Percentiles rank a stretch among this genome's conserved stretches.
phyloP scores from a whole-genome alignment of 2,329 filamentous ascomycete species.

The Colletotrichum sp. region DNA sequence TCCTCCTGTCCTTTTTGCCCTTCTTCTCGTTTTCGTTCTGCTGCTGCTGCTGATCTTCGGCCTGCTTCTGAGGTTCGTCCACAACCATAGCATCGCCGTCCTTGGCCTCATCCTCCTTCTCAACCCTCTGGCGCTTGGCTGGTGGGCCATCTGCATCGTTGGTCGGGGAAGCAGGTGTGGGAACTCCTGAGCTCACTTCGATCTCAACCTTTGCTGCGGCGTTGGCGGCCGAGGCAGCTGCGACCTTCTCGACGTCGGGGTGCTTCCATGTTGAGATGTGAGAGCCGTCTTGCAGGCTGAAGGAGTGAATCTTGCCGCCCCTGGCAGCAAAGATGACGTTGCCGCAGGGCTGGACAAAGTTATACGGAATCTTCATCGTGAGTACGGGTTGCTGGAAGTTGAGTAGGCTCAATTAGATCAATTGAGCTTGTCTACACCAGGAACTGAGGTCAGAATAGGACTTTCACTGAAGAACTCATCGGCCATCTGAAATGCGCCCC shows the following conservation, averaged over 20 bases:
- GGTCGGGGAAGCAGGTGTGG: background rate
- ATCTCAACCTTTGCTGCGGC: slow-evolving; percentile 30
- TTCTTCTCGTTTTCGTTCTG: slow-evolving; percentile 24
- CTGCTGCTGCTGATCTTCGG: slow-evolving; percentile 18
- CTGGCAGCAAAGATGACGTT: slow-evolving; percentile 74
- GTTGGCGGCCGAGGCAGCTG: slow-evolving; percentile 24
- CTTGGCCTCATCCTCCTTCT: slow-evolving; percentile 32
- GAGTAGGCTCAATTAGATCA: background rate
- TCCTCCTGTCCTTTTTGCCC: slow-evolving; percentile 31
- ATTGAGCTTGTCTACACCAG: background rate
- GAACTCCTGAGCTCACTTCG: slow-evolving; percentile 26
- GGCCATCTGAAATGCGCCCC: background rate
- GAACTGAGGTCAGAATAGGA: background rate
- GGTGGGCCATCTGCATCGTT: slow-evolving; percentile 37
- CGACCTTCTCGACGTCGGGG: slow-evolving; percentile 42
- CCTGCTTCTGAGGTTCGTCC: slow-evolving; percentile 25
- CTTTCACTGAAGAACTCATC: slow-evolving; percentile 11
- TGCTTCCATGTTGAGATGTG: slow-evolving; percentile 68
- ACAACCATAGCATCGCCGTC: slow-evolving; percentile 22
- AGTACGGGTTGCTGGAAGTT: background rate
- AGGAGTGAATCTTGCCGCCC: slow-evolving; percentile 74
- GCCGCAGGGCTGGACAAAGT: slow-evolving; percentile 61
- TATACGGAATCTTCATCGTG: slow-evolving; percentile 66
- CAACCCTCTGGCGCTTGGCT: slow-evolving; percentile 47
- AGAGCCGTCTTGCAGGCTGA: slow-evolving; percentile 62